Evolutionary conservation across 2,329 filamentous ascomycete species (phyloP).

Genomic region (Curvularia spicifera): DNA sequence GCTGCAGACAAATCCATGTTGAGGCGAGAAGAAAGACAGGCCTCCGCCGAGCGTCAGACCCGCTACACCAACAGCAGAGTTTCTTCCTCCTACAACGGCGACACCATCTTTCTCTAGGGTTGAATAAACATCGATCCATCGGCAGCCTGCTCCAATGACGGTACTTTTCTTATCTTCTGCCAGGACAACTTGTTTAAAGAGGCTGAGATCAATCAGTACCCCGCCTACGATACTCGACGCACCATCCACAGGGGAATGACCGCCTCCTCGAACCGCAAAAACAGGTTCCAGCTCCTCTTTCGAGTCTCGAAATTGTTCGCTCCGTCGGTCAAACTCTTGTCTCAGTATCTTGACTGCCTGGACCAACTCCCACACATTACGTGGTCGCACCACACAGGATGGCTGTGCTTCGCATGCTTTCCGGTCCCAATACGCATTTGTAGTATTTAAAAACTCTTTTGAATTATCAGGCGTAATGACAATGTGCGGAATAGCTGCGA

Average conservation of each 20-base stretch:
- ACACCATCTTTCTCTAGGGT: slow-evolving; percentile 24
- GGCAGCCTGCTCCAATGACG: slow-evolving; percentile 27
- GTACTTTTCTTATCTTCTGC: slow-evolving; percentile 17
- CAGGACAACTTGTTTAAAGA: slow-evolving; percentile 21
- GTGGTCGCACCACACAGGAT: slow-evolving; percentile 41
- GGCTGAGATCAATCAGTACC: slow-evolving; percentile 26
- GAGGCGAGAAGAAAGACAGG: slow-evolving; percentile 43
- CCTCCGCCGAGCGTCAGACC: slow-evolving; percentile 48
- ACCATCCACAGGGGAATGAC: slow-evolving; percentile 42
- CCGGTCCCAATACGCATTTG: slow-evolving; percentile 42
- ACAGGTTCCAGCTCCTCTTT: slow-evolving; percentile 7
- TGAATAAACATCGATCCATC: slow-evolving; percentile 28
- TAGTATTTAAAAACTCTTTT: slow-evolving; percentile 12
- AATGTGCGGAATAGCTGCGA: slow-evolving; percentile 19
- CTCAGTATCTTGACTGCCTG: slow-evolving; percentile 39
- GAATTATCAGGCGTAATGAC: slow-evolving; percentile 17
- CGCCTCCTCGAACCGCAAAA: slow-evolving; percentile 59
- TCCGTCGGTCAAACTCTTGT: slow-evolving; percentile 36
- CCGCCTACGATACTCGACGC: slow-evolving; percentile 32
- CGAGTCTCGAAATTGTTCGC: background rate
- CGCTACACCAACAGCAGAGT: slow-evolving; percentile 37
- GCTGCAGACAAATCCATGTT: slow-evolving; percentile 42
- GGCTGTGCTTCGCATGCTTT: slow-evolving; percentile 45
- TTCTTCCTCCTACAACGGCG: slow-evolving; percentile 32
- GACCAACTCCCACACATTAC: slow-evolving; percentile 36